Conservation (phyloP, 129 eudicot species). For the Tagetes patula region DNA sequence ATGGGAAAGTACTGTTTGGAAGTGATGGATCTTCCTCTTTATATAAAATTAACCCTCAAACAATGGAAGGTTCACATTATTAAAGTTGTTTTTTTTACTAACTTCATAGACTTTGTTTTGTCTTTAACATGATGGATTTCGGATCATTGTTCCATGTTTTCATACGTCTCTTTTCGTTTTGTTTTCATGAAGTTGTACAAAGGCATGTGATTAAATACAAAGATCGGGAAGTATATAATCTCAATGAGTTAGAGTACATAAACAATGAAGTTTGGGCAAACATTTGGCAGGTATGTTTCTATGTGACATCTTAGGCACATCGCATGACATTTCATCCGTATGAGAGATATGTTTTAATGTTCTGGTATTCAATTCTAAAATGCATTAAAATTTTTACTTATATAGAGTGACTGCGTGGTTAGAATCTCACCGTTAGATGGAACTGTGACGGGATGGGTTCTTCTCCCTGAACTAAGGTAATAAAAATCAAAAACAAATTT, state of each 20-base stretch:
- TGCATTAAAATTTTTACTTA: not conserved
- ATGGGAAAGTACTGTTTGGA: constrained; percentile 75
- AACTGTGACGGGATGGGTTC: constrained; percentile 58
- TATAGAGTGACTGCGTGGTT: constrained; percentile 75
- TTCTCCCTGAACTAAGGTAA: constrained; percentile 69
- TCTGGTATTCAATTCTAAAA: not conserved
- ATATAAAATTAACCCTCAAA: constrained; percentile 64
- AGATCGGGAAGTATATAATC: constrained; percentile 55
- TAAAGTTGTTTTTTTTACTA: not conserved
- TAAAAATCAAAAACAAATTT: not conserved
- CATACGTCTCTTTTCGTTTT: not conserved
- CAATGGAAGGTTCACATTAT: constrained; percentile 49
- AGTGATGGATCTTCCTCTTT: constrained; percentile 82
- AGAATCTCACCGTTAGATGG: constrained; percentile 66
- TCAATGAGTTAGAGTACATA: constrained; percentile 82
- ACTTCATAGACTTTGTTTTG: constrained; percentile 7
- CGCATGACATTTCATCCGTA: not conserved
- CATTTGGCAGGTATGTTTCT: constrained; percentile 58
- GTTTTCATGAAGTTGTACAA: constrained; percentile 42
- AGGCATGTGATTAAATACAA: constrained; percentile 55
- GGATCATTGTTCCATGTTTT: constrained; percentile 7
- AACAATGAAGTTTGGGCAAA: constrained; percentile 89
- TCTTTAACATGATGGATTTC: not conserved
- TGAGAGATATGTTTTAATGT: not conserved
- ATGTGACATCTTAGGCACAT: not conserved